Evolutionary conservation across 805 yeast genomes (phyloP), one percentile per base, ranked within the genome.

Genomic region (Monosporozyma yasuniensis): DNA sequence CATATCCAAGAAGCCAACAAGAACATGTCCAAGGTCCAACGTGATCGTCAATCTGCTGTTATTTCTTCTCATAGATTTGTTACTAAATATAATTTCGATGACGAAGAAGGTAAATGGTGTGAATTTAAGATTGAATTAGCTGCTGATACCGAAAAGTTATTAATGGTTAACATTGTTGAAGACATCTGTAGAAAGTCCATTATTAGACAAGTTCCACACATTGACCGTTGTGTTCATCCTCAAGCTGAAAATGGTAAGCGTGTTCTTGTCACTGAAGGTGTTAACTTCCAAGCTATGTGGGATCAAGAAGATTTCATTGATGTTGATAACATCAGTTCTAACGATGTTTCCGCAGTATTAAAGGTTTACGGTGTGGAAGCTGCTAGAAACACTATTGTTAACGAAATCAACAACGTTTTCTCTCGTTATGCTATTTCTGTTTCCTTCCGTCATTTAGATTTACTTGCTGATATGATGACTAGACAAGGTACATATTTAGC

Each of bases 401-500:
- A 87, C 62, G 99, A 93, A 76, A 87, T 93, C 67, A 85, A 87
- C 71, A 86, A 87, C 60, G 99, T 93, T 60, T 93, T 93, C 80
- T 87, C 88, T 53, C 89, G 95, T 48, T 93, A 93, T 70, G 98
- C 98, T 61, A 93, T 93, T 65, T 73, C 89, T 52, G 99, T 93
- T 52, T 84, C 93, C 50, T 74, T 80, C 48, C 87, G 99, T 69
- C 99, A 93, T 73, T 80, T 93, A 72, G 99, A 93, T 66, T 80
- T 93, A 67, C 84, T 93, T 68, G 99, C 95, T 56, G 99, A 93
- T 70, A 87, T 87, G 88, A 93, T 93, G 99, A 93, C 99, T 4
- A 82, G 99, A 70, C 98, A 93, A 71, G 99, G 99, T 63, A 80
- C 95, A 2, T 93, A 90, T 66, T 72, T 91, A 65, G 96, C 99